Evolutionary conservation across 257 asterid genomes (phyloP), one percentile per base, ranked within the genome.

Genomic region (Knoxia roxburghii): DNA sequence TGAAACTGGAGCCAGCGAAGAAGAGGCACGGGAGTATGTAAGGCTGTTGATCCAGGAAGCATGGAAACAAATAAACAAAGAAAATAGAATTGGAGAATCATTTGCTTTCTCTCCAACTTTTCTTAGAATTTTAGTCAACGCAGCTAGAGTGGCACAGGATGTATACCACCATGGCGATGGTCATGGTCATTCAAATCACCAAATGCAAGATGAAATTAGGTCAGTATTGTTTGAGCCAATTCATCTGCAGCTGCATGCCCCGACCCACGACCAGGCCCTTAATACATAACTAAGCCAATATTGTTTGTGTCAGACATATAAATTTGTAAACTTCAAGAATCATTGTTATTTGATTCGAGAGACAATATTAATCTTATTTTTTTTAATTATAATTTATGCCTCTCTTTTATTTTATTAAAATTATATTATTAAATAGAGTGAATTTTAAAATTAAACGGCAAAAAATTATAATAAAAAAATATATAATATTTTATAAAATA

Each of bases 111-210:
- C 77, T 0, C 21, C 35, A 18, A 61, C 29, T 1, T 88, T 74
- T 51, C 41, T 67, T 0, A 61, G 1, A 48, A 20, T 37, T 7
- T 78, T 76, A 8, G 71, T 63, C 53, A 75, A 76, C 61, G 67
- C 81, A 30, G 78, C 77, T 0, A 80, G 92, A 67, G 77, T 78
- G 84, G 81, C 86, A 15, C 85, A 78, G 10, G 77, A 69, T 50
- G 60, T 87, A 57, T 85, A 87, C 51, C 78, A 76, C 39, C 39
- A 79, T 40, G 95, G 87, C 58, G 95, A 85, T 73, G 92, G 89
- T 0, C 78, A 73, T 53, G 92, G 93, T 0, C 29, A 23, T 45
- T 79, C 77, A 23, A 65, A 69, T 67, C 60, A 68, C 8, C 21
- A 58, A 5, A 77, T 62, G 5, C 75, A 51, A 39, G 53, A 72